phyloP scores from a whole-genome alignment of 352 stramenopile genomes.

The Globisporangium takayamanum region DNA sequence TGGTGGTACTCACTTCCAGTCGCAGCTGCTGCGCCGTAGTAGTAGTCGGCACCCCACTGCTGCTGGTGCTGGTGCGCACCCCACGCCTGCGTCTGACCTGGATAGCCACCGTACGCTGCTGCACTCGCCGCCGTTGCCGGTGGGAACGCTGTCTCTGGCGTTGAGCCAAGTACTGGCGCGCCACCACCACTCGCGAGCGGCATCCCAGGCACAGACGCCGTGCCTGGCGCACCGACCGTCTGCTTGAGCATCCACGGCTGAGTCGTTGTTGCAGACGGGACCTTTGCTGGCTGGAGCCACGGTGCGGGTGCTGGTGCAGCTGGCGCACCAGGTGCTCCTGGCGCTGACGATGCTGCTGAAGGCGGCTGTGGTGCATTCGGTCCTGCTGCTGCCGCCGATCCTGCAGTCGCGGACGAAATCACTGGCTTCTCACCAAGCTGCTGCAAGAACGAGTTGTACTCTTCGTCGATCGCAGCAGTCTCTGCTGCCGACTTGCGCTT shows the following conservation, averaged over 20 bases:
- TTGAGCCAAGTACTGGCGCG: constrained; percentile 28
- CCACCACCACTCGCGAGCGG: constrained; percentile 4
- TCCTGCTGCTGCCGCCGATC: neutral
- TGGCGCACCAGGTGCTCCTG: neutral
- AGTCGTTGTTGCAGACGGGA: constrained; percentile 21
- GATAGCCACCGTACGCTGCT: constrained; percentile 20
- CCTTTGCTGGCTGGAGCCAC: constrained; percentile 64
- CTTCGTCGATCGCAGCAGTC: constrained; percentile 74
- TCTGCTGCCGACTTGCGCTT: constrained; percentile 71
- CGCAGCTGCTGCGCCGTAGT: constrained; percentile 28
- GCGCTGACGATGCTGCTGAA: neutral
- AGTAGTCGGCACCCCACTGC: constrained; percentile 32
- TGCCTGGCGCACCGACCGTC: constrained; percentile 32
- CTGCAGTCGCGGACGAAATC: constrained; percentile 50
- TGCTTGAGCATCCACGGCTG: constrained; percentile 71
- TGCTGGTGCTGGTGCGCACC: constrained; percentile 19
- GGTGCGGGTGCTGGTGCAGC: constrained; percentile 25
- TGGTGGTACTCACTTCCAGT: constrained; percentile 24
- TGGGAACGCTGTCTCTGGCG: constrained; percentile 43
- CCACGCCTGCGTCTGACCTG: constrained; percentile 13
- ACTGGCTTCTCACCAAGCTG: constrained; percentile 74
- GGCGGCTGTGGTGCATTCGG: neutral
- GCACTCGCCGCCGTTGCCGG: constrained; percentile 29
- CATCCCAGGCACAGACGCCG: constrained; percentile 18
- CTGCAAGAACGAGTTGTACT: constrained; percentile 86